Conservation (phyloP, 202 grass and related monocot species). For the Schoenoplectus tabernaemontani region DNA sequence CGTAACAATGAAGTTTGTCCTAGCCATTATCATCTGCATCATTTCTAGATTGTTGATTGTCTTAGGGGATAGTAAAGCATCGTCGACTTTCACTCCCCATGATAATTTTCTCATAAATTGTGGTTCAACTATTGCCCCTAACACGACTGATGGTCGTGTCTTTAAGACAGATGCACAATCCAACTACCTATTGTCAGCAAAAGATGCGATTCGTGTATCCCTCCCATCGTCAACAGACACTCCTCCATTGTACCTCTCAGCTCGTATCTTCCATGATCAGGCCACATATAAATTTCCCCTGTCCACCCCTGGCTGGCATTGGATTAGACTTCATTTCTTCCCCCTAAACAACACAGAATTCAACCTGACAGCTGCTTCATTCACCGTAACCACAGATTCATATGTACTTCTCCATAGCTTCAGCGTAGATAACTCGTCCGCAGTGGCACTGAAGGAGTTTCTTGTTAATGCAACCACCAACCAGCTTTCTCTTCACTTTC, state of each 20-base stretch:
- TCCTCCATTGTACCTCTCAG: conserved; percentile 42
- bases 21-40: conserved; percentile 21
- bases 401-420: conserved; percentile 75
- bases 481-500: conserved; percentile 44
- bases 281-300: conserved; percentile 66
- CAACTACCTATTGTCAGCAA: conserved; percentile 42
- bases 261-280: conserved; percentile 56
- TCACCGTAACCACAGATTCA: conserved; percentile 45
- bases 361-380: conserved; percentile 38
- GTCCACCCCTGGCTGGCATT: conserved; percentile 49
- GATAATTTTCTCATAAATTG: conserved; percentile 81
- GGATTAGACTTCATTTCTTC: conserved; percentile 59
- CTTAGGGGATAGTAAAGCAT: not conserved
- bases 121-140: conserved; percentile 28
- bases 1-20: conserved; percentile 11
- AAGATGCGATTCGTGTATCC: conserved; percentile 41
- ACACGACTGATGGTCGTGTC: conserved; percentile 36
- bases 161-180: conserved; percentile 75
- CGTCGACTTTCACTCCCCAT: conserved; percentile 44
- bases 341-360: conserved; percentile 49
- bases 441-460: conserved; percentile 54
- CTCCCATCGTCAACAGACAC: conserved; percentile 26
- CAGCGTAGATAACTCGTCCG: conserved; percentile 23
- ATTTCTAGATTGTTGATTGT: not conserved
- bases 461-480: conserved; percentile 56